Evolutionary conservation across 345 rosid species (phyloP).

Genomic region (Acer negundo): DNA sequence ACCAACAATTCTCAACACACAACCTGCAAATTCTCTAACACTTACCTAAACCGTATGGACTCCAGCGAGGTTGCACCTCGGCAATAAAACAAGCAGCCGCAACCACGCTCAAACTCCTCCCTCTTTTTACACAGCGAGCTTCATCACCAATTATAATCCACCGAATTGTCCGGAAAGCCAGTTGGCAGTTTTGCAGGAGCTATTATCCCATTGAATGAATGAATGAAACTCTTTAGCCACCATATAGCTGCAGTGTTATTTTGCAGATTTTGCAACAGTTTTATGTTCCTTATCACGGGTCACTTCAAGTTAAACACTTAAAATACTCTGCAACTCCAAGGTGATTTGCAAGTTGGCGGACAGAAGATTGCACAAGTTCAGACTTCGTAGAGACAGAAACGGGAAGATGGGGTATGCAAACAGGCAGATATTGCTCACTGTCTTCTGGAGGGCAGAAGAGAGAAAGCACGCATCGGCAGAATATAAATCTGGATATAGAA

Average conservation of each 20-base stretch:
- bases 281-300: conserved; percentile 22
- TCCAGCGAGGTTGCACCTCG: conserved; percentile 5
- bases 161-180: conserved; percentile 1
- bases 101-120: conserved; percentile 24
- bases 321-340: conserved; percentile 61
- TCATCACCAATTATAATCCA: conserved; percentile 17
- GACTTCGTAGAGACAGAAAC: conserved; percentile 53
- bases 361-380: conserved; percentile 51
- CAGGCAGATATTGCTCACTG: conserved; percentile 57
- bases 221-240: conserved; percentile 1
- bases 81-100: conserved; percentile 34
- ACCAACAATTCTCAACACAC: conserved; percentile 16
- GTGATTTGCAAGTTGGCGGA: conserved; percentile 59
- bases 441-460: conserved; percentile 49
- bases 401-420: conserved; percentile 85
- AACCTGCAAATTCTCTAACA: conserved; percentile 15
- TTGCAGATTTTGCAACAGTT: conserved; percentile 9
- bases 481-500: conserved; percentile 70
- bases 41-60: conserved; percentile 4
- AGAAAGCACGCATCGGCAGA: conserved; percentile 71
- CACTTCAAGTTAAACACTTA: conserved; percentile 33
- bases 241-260: conserved; percentile 22
- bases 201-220: conserved; percentile 6
- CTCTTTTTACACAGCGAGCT: conserved; percentile 20
- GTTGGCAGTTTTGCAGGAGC: background rate